Percentiles rank a stretch among this genome's conserved stretches.
Evolutionary conservation across 768 basidiomycete genomes (phyloP).

Genomic region (Rubroboletus satanas): DNA sequence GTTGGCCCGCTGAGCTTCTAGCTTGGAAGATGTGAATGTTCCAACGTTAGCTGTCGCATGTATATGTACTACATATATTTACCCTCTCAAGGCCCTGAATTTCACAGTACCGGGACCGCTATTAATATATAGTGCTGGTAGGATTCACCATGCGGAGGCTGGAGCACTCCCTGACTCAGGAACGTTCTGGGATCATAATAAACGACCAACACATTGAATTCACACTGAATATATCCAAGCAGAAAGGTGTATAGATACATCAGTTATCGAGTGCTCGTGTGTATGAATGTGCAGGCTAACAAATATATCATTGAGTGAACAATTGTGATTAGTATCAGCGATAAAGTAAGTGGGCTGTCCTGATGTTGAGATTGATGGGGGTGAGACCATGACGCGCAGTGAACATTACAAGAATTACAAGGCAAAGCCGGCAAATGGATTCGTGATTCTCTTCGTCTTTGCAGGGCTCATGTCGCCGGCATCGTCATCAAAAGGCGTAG

Average conservation of each 20-base stretch:
- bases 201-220: background rate
- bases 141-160: no score
- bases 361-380: background rate
- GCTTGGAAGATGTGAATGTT: background rate
- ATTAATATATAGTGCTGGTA: background rate
- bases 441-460: slow-evolving; percentile 46
- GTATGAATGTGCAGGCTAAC: slow-evolving; percentile 8
- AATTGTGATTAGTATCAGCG: slow-evolving; percentile 9
- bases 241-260: slow-evolving; percentile 24
- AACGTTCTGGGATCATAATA: background rate
- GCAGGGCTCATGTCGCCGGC: slow-evolving; percentile 33
- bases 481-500: slow-evolving; percentile 80
- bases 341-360: slow-evolving; percentile 11
- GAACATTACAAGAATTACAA: slow-evolving; percentile 19
- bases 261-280: slow-evolving; percentile 1
- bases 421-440: slow-evolving; percentile 45
- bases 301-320: slow-evolving; percentile 8
- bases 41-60: no score
- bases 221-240: slow-evolving; percentile 1
- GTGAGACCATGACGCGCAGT: background rate
- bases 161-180: no score
- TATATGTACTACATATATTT: background rate
- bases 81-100: background rate
- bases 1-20: slow-evolving; percentile 7
- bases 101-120: background rate